Conservation (phyloP, 805 yeast genomes). For the Cyberlindnera euphorbiae region DNA sequence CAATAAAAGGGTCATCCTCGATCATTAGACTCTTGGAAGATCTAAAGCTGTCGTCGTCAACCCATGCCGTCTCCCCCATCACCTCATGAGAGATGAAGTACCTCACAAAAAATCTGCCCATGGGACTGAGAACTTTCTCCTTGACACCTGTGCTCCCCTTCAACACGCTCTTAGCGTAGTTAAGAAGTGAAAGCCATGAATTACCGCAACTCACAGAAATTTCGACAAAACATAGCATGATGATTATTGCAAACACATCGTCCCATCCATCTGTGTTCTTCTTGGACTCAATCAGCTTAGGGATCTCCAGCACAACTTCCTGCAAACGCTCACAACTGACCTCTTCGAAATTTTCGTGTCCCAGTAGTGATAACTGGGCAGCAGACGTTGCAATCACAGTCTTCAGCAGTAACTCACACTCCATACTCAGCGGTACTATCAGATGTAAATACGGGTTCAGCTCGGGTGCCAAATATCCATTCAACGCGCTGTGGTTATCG, state of each 20-base stretch:
- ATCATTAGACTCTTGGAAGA: slow-evolving; percentile 14
- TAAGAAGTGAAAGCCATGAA: slow-evolving; percentile 35
- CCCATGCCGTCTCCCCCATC: slow-evolving; percentile 41
- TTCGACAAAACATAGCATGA: slow-evolving; percentile 37
- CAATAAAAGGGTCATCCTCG: slow-evolving; percentile 29
- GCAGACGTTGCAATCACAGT: slow-evolving; percentile 35
- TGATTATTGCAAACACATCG: slow-evolving; percentile 34
- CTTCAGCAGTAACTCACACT: slow-evolving; percentile 31
- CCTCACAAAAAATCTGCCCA: slow-evolving; percentile 33
- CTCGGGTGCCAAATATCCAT: slow-evolving; percentile 23
- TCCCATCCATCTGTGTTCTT: slow-evolving; percentile 31
- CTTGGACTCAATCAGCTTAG: slow-evolving; percentile 28
- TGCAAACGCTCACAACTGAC: slow-evolving; percentile 27
- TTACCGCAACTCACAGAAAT: slow-evolving; percentile 37
- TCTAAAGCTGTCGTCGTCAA: slow-evolving; percentile 16
- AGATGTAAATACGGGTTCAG: slow-evolving; percentile 35
- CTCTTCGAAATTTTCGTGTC: slow-evolving; percentile 25
- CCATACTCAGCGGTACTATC: slow-evolving; percentile 34
- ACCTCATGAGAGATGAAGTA: slow-evolving; percentile 39
- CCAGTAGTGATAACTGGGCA: slow-evolving; percentile 30
- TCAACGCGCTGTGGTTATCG: slow-evolving; percentile 8
- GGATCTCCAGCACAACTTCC: slow-evolving; percentile 29
- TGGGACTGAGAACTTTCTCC: slow-evolving; percentile 26
- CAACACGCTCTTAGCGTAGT: slow-evolving; percentile 34
- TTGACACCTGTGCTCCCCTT: slow-evolving; percentile 24